A percentile compares a stretch with the other conserved stretches of the same genome.
Evolutionary conservation across 129 eudicot genomes (phyloP).

Genomic region (Cynara cardunculus): DNA sequence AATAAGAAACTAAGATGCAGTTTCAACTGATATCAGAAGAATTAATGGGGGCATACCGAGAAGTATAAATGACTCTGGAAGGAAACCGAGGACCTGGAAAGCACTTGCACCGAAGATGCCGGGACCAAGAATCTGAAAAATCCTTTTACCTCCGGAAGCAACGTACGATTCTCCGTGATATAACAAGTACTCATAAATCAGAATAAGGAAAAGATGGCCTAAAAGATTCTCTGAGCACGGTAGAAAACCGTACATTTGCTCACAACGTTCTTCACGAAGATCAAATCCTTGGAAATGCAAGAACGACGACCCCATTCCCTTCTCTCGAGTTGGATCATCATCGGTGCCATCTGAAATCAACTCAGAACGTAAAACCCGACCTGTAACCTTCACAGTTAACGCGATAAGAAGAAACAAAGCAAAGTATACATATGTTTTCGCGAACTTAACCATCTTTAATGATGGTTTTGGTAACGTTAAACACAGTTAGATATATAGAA

Average conservation of each 20-base stretch:
- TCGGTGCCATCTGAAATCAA: conserved; percentile 37
- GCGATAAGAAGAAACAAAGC: conserved; percentile 20
- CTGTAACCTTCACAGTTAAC: conserved; percentile 14
- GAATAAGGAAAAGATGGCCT: conserved; percentile 67
- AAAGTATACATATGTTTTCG: neutral
- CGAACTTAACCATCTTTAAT: conserved; percentile 18
- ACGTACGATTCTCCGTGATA: conserved; percentile 62
- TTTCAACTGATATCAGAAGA: neutral
- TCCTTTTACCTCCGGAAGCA: conserved; percentile 60
- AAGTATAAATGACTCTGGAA: conserved; percentile 77
- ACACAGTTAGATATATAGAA: conserved; percentile 7
- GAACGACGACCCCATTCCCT: neutral
- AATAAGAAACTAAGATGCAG: neutral
- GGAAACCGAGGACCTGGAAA: conserved; percentile 63
- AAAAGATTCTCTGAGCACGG: conserved; percentile 58
- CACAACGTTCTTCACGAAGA: conserved; percentile 36
- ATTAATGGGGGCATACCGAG: conserved; percentile 36
- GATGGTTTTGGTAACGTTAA: neutral
- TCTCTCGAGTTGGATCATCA: conserved; percentile 6
- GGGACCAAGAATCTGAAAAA: conserved; percentile 83
- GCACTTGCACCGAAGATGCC: conserved; percentile 86
- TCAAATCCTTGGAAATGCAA: conserved; percentile 26
- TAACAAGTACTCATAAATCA: conserved; percentile 69
- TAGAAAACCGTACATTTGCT: conserved; percentile 74
- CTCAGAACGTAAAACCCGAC: conserved; percentile 26